Base-by-base conservation (phyloP, 1,284 basidiomycete genomes). In the Puccinia triticina region DNA sequence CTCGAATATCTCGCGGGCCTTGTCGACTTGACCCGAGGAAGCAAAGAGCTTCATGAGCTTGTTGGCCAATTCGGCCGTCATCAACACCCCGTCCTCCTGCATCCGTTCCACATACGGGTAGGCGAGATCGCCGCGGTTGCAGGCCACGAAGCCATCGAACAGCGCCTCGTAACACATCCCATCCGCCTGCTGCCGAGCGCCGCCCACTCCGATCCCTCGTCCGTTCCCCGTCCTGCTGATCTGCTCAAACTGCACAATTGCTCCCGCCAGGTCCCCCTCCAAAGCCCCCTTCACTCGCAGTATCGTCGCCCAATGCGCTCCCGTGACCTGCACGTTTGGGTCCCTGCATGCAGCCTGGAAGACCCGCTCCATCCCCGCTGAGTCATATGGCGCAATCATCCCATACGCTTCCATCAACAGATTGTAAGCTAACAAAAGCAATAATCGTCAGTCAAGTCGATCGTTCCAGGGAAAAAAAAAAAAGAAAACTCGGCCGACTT, bases 21-120 rank as follows among this genome's bases (percentile, higher is more conserved):
- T 88, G 43, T 91, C 91, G 77, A 96, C 89, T 69, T 92, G 89
- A 8, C 92, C 92, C 11, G 90, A 90, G 43, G 91, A 89, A 0
- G 95, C 92, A 86, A 95, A 93, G 1, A 93, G 94, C 86, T 92
- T 92, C 89, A 99, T 98, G 85, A 98, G 88, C 83, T 94, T 89
- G 88, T 99, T 99, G 66, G 93, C 93, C 84, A 98, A 93, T 87
- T 98, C 99, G 0, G 97, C 96, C 0, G 96, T 99, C 90, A 94
- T 92, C 85, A 93, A 92, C 11, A 96, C 90, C 48, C 91, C 91
- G 2, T 90, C 89, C 0, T 88, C 85, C 55, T 88, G 87, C 89
- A 98, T 91, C 83, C 91, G 90, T 37, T 88, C 86, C 55, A 93
- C 87, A 86, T 94, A 94, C 26, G 88, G 84, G 0, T 92, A 91